Percentiles rank a stretch among this genome's conserved stretches.
These are phyloP conservation scores for Gnaphalium uliginosum DNA, from an alignment of 129 eudicot species.

Conservation along the genomic window DNA sequence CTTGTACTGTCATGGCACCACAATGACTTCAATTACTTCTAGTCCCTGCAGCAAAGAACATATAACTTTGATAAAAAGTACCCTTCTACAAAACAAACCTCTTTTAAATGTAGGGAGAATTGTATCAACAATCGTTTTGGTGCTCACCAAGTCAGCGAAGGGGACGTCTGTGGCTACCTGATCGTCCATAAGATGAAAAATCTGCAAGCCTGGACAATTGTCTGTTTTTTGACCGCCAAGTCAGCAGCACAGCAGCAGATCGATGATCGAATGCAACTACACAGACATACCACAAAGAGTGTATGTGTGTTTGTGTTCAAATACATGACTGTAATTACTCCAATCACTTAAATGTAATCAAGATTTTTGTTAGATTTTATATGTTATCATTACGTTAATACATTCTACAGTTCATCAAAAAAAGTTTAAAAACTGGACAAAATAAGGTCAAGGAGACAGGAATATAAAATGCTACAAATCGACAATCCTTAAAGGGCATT, in stretches of 20 bases:
- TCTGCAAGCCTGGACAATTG: neutral
- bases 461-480: slow-evolving; percentile 3
- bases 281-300: neutral
- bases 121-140: slow-evolving; percentile 24
- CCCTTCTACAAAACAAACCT: too few species aligned
- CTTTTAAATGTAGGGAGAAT: too few species aligned
- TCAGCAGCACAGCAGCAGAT: slow-evolving; percentile 1
- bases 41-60: too few species aligned
- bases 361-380: slow-evolving; percentile 11
- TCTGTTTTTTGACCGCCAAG: slow-evolving; percentile 2
- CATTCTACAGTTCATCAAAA: slow-evolving; percentile 7
- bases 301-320: neutral
- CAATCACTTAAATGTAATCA: neutral
- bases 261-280: slow-evolving; percentile 2
- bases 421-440: neutral
- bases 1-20: too few species aligned
- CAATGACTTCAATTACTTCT: too few species aligned
- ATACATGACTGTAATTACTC: neutral
- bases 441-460: neutral
- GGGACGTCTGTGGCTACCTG: slow-evolving; percentile 43
- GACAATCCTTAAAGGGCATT: neutral
- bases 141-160: slow-evolving; percentile 51
- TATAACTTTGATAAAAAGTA: too few species aligned
- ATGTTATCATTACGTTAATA: neutral
- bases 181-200: neutral